Evolutionary conservation across 352 stramenopile species (phyloP), one percentile per base, ranked within the genome.

Genomic region (Globisporangium perplexum): DNA sequence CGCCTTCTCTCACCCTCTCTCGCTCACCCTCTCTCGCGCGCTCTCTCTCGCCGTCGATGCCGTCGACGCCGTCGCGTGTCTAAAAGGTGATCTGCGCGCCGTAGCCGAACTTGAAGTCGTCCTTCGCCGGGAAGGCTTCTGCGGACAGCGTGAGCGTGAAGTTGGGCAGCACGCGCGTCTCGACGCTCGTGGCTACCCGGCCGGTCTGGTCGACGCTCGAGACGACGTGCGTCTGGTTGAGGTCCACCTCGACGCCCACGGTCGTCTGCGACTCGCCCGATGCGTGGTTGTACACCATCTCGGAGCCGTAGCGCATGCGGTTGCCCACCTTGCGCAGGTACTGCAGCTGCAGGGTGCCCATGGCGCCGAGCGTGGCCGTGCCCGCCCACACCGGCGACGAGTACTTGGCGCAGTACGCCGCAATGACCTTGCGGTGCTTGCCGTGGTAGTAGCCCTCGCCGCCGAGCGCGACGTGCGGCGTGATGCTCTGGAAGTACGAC

Each of bases 51-150:
- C 31, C 31, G 11, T 12, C 61, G 58, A 47, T 36, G 65, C 39
- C 67, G 59, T 60, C 43, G 43, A 3, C 14, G 8, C 43, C 7
- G 11, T 4, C 15, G 22, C 20, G 11, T 18, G 55, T 78, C 71
- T 90, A 90, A 69, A 90, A 90, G 56, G 80, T 88, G 79, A 94
- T 82, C 74, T 94, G 81, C 55, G 84, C 82, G 58, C 86, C 86
- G 63, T 96, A 96, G 65, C 86, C 86, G 77, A 96, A 94, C 69
- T 93, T 93, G 69, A 94, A 91, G 57, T 92, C 86, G 64, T 94
- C 83, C 71, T 93, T 93, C 47, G 80, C 73, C 33, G 86, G 86
- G 59, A 83, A 92, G 47, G 78, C 83, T 60, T 94, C 86, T 50
- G 83, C 83, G 36, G 86, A 91, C 41, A 96, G 72, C 50, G 85